Evolutionary conservation across 805 yeast genomes (phyloP).

Genomic region (Hyphopichia homilentoma): DNA sequence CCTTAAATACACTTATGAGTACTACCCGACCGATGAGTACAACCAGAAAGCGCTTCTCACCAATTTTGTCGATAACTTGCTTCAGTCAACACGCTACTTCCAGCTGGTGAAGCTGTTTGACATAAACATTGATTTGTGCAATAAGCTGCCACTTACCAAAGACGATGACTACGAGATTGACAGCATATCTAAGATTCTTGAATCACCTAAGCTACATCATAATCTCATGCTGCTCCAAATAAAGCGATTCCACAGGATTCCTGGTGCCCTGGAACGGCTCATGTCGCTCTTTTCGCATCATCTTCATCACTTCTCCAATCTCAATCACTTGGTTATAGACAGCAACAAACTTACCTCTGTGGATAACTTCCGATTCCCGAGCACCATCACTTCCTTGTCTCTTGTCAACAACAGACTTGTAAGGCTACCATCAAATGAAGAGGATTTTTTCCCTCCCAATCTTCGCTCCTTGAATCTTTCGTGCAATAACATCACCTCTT

Average conservation of each 20-base stretch:
- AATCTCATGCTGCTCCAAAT: slow-evolving; percentile 11
- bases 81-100: slow-evolving; percentile 5
- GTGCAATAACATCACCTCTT: slow-evolving; percentile 9
- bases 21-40: slow-evolving; percentile 4
- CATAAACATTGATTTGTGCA: slow-evolving; percentile 9
- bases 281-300: no score
- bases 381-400: slow-evolving; percentile 6
- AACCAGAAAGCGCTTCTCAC: slow-evolving; percentile 5
- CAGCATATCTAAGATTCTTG: slow-evolving; percentile 4
- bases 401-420: slow-evolving; percentile 11
- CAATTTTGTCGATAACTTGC: slow-evolving; percentile 3
- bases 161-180: slow-evolving; percentile 4
- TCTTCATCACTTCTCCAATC: slow-evolving; percentile 6
- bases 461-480: slow-evolving; percentile 11
- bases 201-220: slow-evolving; percentile 3
- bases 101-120: slow-evolving; percentile 6
- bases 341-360: slow-evolving; percentile 6
- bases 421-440: slow-evolving; percentile 5
- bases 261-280: no score
- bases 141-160: slow-evolving; percentile 4
- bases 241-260: slow-evolving; percentile 8
- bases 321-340: slow-evolving; percentile 11
- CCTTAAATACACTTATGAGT: slow-evolving; percentile 6
- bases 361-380: slow-evolving; percentile 7
- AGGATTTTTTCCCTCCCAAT: slow-evolving; percentile 9